Evolutionary conservation across 2,329 filamentous ascomycete species (phyloP), one percentile per base, ranked within the genome.

Genomic region (Pyrenophora teres): DNA sequence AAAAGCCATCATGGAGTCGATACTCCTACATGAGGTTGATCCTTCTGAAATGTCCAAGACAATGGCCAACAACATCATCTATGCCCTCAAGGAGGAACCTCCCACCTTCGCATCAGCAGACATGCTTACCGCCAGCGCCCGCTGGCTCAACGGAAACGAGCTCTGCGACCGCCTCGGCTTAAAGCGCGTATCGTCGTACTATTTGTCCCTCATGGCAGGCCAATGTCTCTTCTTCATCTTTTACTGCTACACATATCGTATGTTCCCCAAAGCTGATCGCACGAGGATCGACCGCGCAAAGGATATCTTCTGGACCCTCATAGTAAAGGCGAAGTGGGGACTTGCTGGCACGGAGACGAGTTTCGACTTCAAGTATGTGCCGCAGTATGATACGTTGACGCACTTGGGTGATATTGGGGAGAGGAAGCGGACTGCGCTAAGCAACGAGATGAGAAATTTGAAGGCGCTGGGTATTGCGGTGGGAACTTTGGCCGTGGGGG

Each of bases 21-120:
- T 92, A 1, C 70, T 90, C 15, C 73, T 83, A 23, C 80, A 85
- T 23, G 89, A 92, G 69, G 80, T 92, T 16, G 68, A 81, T 21
- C 89, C 89, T 0, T 86, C 83, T 0, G 73, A 79, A 0, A 87
- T 81, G 16, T 87, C 83, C 0, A 79, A 80, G 39, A 77, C 86
- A 6, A 78, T 93, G 21, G 87, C 87, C 3, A 87, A 88, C 70
- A 93, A 92, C 66, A 87, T 92, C 63, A 86, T 93, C 60, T 80
- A 83, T 3, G 82, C 83, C 3, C 77, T 92, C n/a, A 80, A 87
- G 60, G 78, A 81, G 42, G 82, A 84, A 35, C 83, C 88, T 0
- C 89, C 89, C 0, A 79, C 83, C 0, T 87, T 84, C 59, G 81
- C 86, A 0, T 86, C 84, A 1, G 79, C 81, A 5, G 82, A 84